A percentile compares a stretch with the other conserved stretches of the same genome.
These are phyloP conservation scores for Carallia brachiata DNA, from an alignment of 345 rosid species.

Conservation along the genomic window DNA sequence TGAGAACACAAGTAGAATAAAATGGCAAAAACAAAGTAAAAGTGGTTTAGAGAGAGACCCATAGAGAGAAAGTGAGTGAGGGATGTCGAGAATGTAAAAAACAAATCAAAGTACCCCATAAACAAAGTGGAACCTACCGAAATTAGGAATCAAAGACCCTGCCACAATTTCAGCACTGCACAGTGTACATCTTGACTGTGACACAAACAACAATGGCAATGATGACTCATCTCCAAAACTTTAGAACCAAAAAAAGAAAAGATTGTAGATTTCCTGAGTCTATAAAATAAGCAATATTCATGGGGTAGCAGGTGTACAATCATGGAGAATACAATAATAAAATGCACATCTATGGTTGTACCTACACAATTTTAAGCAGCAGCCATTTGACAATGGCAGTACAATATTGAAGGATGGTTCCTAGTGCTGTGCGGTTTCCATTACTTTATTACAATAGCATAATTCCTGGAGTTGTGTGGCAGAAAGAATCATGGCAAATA, in stretches of 20 bases:
- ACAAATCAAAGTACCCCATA: background rate
- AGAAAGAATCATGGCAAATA: no score
- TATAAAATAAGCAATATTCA: background rate
- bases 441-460: no score
- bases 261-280: background rate
- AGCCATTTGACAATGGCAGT: no score
- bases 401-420: no score
- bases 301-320: no score
- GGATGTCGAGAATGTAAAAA: background rate
- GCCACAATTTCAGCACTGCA: slow-evolving; percentile 81
- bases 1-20: background rate
- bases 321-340: no score
- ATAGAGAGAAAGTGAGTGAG: background rate
- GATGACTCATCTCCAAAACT: slow-evolving; percentile 22
- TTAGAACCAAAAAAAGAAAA: background rate
- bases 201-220: slow-evolving; percentile 41
- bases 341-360: no score
- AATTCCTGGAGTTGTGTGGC: no score
- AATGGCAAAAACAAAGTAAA: background rate
- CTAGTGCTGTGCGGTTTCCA: no score
- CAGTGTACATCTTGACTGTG: slow-evolving; percentile 87
- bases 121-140: slow-evolving; percentile 50
- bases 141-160: slow-evolving; percentile 72
- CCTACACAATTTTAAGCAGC: no score
- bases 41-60: background rate